Conservation (phyloP, 495 filamentous ascomycete genomes). For the Durotheca rogersii region DNA sequence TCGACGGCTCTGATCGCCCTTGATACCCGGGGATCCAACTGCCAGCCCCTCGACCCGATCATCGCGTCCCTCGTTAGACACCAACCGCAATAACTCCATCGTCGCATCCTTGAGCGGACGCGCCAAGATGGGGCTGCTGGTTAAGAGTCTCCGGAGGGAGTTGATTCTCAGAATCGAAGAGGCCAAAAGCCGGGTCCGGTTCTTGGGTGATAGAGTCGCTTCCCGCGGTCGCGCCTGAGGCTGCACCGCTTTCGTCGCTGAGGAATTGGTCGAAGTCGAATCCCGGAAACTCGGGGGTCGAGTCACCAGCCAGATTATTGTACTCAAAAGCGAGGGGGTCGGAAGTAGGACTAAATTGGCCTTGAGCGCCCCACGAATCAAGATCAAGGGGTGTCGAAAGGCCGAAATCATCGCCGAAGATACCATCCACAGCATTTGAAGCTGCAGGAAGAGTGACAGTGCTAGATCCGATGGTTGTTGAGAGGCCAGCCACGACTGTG, state of each 20-base stretch:
- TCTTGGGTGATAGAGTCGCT: constrained; percentile 37
- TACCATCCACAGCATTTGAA: constrained; percentile 66
- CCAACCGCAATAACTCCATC: constrained; percentile 78
- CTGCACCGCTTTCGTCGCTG: constrained; percentile 49
- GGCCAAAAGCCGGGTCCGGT: constrained; percentile 32
- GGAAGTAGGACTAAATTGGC: constrained; percentile 70
- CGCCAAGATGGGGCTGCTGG: constrained; percentile 90
- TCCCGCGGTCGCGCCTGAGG: constrained; percentile 39
- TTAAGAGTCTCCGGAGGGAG: constrained; percentile 56
- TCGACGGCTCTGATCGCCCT: constrained; percentile 43
- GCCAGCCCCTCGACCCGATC: constrained; percentile 43
- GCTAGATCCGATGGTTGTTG: constrained; percentile 57
- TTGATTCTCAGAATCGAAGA: constrained; percentile 52
- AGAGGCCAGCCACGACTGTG: constrained; percentile 59
- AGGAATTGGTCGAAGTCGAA: constrained; percentile 58
- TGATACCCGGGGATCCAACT: constrained; percentile 40
- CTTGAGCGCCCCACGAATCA: constrained; percentile 76
- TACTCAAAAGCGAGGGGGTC: constrained; percentile 68
- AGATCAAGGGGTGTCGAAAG: constrained; percentile 52
- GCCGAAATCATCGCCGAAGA: constrained; percentile 69
- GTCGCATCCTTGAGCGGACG: constrained; percentile 89
- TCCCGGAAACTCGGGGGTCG: constrained; percentile 58
- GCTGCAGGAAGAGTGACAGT: constrained; percentile 56
- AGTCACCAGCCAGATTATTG: constrained; percentile 84
- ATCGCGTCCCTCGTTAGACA: constrained; percentile 48